A percentile compares a stretch with the other conserved stretches of the same genome.
Conservation (phyloP, 257 asterid species). For the Penstemon davidsonii region DNA sequence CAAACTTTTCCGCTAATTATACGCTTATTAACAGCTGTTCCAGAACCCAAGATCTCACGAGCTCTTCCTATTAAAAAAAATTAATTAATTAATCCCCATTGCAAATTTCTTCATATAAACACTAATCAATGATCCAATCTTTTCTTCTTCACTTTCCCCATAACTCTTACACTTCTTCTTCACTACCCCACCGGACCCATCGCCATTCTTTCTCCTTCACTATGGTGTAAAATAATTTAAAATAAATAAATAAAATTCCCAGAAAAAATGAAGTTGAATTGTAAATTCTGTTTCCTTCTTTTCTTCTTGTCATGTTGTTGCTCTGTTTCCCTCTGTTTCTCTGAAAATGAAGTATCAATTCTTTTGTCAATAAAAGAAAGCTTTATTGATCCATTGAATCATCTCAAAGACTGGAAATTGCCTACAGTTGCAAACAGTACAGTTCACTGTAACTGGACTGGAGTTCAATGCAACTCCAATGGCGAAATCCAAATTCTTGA, state of each 20-base stretch:
- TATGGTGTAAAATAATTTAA: constrained; percentile 28
- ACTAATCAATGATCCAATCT: constrained; percentile 33
- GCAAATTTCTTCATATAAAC: constrained; percentile 14
- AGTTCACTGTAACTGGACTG: constrained; percentile 60
- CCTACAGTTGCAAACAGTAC: constrained; percentile 31
- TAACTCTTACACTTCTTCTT: constrained; percentile 21
- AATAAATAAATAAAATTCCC: neutral
- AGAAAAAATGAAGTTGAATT: constrained; percentile 34
- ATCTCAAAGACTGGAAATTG: constrained; percentile 51
- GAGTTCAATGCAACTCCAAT: constrained; percentile 57
- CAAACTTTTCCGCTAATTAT: constrained; percentile 45
- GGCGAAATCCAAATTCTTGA: constrained; percentile 51
- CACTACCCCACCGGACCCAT: constrained; percentile 35
- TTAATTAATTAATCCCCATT: constrained; percentile 32
- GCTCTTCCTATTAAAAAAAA: constrained; percentile 2
- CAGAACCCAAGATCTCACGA: constrained; percentile 75
- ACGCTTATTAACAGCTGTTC: constrained; percentile 52
- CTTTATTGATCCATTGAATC: constrained; percentile 55
- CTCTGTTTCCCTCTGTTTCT: constrained; percentile 22
- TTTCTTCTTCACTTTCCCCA: constrained; percentile 34
- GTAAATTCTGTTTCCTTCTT: constrained; percentile 19
- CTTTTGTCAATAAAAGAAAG: constrained; percentile 50
- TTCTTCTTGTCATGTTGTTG: constrained; percentile 28
- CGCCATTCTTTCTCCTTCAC: constrained; percentile 19
- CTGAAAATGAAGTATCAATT: constrained; percentile 37